These are phyloP conservation scores for Tanozyma kutaoensis DNA, from an alignment of 805 yeast genomes.

Conservation along the genomic window DNA sequence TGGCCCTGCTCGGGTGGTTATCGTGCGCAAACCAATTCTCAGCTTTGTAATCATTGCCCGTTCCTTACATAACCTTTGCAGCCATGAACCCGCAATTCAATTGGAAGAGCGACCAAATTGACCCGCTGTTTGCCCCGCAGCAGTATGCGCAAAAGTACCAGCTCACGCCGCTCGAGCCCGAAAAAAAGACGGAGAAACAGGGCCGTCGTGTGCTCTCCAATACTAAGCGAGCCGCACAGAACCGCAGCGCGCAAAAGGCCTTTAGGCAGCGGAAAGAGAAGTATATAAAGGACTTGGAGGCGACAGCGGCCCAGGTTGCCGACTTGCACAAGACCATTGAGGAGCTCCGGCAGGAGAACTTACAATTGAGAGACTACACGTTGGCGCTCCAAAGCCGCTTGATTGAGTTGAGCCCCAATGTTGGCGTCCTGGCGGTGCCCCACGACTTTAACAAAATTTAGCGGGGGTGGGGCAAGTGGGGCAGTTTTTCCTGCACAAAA, in stretches of 20 bases:
- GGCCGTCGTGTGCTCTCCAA: slow-evolving; percentile 23
- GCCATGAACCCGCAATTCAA: slow-evolving; percentile 11
- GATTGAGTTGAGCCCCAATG: slow-evolving; percentile 25
- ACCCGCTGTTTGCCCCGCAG: slow-evolving; percentile 19
- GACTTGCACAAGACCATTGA: slow-evolving; percentile 53
- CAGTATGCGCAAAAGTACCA: too few species aligned
- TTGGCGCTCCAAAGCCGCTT: slow-evolving; percentile 55
- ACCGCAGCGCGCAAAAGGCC: slow-evolving; percentile 84
- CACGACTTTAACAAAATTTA: slow-evolving; percentile 1
- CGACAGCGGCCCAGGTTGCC: slow-evolving; percentile 49
- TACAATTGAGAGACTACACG: slow-evolving; percentile 60
- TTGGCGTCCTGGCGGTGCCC: not conserved
- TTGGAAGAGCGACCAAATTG: slow-evolving; percentile 13
- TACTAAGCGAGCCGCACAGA: slow-evolving; percentile 84
- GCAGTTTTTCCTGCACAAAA: too few species aligned
- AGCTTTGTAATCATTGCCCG: slow-evolving; percentile 4
- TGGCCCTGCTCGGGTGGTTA: slow-evolving; percentile 6
- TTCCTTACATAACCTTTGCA: slow-evolving; percentile 4
- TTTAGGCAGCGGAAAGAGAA: slow-evolving; percentile 77
- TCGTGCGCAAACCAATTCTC: slow-evolving; percentile 2
- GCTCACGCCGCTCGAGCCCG: not conserved
- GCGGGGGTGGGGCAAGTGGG: too few species aligned
- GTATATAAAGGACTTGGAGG: slow-evolving; percentile 69
- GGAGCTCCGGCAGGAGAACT: slow-evolving; percentile 55
- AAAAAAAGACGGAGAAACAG: not conserved